These are phyloP conservation scores for Paspalum vaginatum DNA, from an alignment of 176 grass and related monocot genomes.

Conservation along the genomic window DNA sequence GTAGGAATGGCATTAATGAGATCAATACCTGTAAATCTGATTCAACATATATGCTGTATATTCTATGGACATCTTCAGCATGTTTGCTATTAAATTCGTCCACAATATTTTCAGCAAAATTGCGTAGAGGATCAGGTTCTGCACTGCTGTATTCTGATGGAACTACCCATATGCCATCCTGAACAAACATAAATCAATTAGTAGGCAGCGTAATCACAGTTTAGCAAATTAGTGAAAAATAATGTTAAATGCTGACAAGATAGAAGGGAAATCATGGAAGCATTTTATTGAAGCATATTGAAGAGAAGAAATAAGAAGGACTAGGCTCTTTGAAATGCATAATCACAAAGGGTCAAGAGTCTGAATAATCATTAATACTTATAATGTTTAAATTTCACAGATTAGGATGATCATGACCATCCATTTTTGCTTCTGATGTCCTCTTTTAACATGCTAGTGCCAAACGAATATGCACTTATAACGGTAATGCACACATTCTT, in stretches of 20 bases:
- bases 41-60: conserved; percentile 82
- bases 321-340: conserved; percentile 8
- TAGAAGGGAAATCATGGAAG: conserved; percentile 12
- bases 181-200: conserved; percentile 27
- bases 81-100: conserved; percentile 84
- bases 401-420: neutral
- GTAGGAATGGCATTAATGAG: conserved; percentile 15
- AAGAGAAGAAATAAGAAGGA: neutral
- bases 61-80: conserved; percentile 72
- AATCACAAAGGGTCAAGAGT: neutral
- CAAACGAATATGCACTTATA: neutral
- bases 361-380: neutral
- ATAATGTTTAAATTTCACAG: neutral
- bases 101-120: conserved; percentile 82
- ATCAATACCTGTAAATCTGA: conserved; percentile 76
- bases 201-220: neutral
- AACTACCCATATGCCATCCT: conserved; percentile 85
- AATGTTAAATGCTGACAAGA: neutral
- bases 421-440: neutral
- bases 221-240: conserved; percentile 3
- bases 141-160: conserved; percentile 74
- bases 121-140: conserved; percentile 85
- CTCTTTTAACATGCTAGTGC: neutral
- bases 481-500: neutral
- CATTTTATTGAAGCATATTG: neutral